Evolutionary conservation across 176 grass and related monocot genomes (phyloP).

Genomic region (Urochloa ruziziensis): DNA sequence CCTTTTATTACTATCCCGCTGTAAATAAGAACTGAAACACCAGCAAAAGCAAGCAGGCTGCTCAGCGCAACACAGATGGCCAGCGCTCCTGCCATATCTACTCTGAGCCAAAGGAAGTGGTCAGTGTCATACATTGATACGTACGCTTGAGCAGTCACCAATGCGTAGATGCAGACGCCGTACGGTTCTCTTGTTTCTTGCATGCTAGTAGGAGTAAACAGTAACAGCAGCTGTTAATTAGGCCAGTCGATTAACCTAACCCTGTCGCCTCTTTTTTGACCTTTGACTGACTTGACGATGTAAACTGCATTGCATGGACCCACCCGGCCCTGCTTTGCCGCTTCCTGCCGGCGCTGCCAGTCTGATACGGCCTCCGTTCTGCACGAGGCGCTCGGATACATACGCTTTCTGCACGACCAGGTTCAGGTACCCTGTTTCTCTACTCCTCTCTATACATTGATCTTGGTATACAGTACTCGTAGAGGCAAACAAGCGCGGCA

Average conservation of each 20-base stretch:
- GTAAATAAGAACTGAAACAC: slow-evolving; percentile 9
- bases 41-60: not conserved
- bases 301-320: slow-evolving; percentile 35
- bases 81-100: not conserved
- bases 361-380: slow-evolving; percentile 94
- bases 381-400: slow-evolving; percentile 94
- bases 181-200: not conserved
- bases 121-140: not conserved
- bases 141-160: not conserved
- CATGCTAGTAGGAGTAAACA: not conserved
- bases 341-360: no score
- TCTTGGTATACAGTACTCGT: no score
- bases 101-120: not conserved
- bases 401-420: slow-evolving; percentile 94
- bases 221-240: not conserved
- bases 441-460: not conserved
- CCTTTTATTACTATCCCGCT: not conserved
- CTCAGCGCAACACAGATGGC: not conserved
- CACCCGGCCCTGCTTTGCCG: slow-evolving; percentile 1
- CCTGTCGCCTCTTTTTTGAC: slow-evolving; percentile 21
- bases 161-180: not conserved
- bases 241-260: slow-evolving; percentile 4
- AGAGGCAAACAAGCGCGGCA: not conserved
- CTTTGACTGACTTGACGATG: slow-evolving; percentile 41
- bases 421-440: slow-evolving; percentile 59